Percentiles rank a stretch among this genome's conserved stretches.
phyloP scores from a whole-genome alignment of 306 rosid species.

The Prosopis cineraria region DNA sequence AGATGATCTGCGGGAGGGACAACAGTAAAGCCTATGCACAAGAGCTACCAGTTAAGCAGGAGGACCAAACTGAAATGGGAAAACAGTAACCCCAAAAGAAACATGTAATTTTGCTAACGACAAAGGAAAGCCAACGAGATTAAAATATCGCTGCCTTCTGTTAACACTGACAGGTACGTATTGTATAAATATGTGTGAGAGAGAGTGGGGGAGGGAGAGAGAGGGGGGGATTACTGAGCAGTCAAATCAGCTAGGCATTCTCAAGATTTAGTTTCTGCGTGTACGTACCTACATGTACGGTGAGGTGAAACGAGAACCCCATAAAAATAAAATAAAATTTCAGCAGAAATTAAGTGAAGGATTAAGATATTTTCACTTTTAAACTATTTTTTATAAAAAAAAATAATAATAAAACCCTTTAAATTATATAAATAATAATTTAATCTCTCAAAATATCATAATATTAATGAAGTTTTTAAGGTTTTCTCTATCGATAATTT shows the following conservation, averaged over 20 bases:
- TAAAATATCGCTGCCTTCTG: constrained; percentile 51
- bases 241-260: constrained; percentile 57
- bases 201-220: constrained; percentile 5
- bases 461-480: too few species aligned
- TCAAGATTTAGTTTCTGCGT: background rate
- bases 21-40: constrained; percentile 17
- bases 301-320: background rate
- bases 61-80: constrained; percentile 34
- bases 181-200: constrained; percentile 31
- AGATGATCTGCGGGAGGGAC: constrained; percentile 1
- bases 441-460: too few species aligned
- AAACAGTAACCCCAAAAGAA: constrained; percentile 23
- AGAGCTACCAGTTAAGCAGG: constrained; percentile 29
- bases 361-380: too few species aligned
- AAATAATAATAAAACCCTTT: too few species aligned
- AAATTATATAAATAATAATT: too few species aligned
- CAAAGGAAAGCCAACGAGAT: constrained; percentile 39
- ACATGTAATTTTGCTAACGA: constrained; percentile 13
- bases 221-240: constrained; percentile 49
- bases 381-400: too few species aligned
- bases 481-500: too few species aligned
- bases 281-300: too few species aligned
- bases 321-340: too few species aligned
- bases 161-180: constrained; percentile 55
- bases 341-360: background rate